A percentile compares a stretch with the other conserved stretches of the same genome.
phyloP scores from a whole-genome alignment of 768 basidiomycete species.

The Rhizopogon vinicolor region DNA sequence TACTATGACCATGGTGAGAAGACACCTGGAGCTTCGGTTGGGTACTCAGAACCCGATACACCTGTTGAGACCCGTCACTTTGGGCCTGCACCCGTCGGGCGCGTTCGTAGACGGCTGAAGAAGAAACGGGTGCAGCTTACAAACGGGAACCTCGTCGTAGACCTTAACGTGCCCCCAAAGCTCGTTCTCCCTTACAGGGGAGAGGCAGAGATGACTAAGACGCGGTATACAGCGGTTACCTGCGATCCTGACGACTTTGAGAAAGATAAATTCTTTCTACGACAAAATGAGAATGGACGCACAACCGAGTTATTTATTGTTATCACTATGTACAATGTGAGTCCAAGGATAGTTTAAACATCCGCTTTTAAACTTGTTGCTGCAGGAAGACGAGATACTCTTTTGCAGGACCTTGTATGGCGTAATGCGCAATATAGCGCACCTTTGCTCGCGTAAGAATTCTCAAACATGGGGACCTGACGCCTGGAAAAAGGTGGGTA shows the following conservation, averaged over 20 bases:
- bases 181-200: constrained; percentile 71
- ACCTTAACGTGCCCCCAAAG: constrained; percentile 80
- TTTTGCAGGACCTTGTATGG: constrained; percentile 94
- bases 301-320: constrained; percentile 91
- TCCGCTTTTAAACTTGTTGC: constrained; percentile 2
- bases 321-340: constrained; percentile 95
- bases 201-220: constrained; percentile 67
- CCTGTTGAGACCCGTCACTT: constrained; percentile 74
- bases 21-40: constrained; percentile 19
- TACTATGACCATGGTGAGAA: constrained; percentile 17
- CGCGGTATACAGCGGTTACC: constrained; percentile 85
- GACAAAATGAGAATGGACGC: constrained; percentile 76
- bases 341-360: constrained; percentile 22
- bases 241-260: constrained; percentile 94
- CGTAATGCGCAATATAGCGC: constrained; percentile 85
- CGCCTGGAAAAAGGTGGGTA: constrained; percentile 86
- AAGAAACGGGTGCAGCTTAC: constrained; percentile 82
- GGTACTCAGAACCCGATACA: constrained; percentile 41
- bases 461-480: constrained; percentile 95
- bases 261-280: constrained; percentile 74
- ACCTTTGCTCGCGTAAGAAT: constrained; percentile 79
- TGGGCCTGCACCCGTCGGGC: constrained; percentile 81
- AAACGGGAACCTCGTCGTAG: constrained; percentile 84
- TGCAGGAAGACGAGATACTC: constrained; percentile 80
- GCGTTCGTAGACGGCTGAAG: constrained; percentile 69